Conservation (phyloP, 2,329 filamentous ascomycete species). For the Arthrobotrys megalospora region DNA sequence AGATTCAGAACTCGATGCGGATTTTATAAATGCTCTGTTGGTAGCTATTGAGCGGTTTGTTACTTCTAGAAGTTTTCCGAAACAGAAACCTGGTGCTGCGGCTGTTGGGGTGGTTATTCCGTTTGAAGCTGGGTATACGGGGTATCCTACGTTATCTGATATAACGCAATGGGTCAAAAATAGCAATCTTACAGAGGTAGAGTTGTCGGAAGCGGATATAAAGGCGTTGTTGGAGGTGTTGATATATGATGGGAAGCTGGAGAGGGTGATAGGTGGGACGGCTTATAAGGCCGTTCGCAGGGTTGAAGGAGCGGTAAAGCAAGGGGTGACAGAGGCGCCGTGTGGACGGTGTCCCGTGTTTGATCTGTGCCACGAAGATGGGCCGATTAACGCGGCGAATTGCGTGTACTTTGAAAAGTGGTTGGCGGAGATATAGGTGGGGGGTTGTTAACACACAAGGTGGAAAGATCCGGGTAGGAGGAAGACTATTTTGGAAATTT, state of each 20-base stretch:
- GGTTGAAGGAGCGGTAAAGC: constrained; percentile 68
- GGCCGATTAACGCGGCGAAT: constrained; percentile 88
- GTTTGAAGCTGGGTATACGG: constrained; percentile 77
- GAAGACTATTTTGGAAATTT: too few species aligned
- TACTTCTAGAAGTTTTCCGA: constrained; percentile 78
- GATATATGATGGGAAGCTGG: constrained; percentile 87
- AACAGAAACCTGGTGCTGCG: constrained; percentile 64
- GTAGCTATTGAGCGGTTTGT: constrained; percentile 81
- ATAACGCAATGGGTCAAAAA: constrained; percentile 84
- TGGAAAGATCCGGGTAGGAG: too few species aligned
- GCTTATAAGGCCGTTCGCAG: constrained; percentile 66
- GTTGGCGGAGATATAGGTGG: constrained; percentile 70
- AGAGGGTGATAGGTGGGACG: constrained; percentile 71
- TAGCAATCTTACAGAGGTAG: constrained; percentile 73
- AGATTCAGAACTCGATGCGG: constrained; percentile 88
- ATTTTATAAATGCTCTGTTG: constrained; percentile 84
- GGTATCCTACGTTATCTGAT: constrained; percentile 84
- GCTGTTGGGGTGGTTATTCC: constrained; percentile 9
- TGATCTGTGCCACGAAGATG: constrained; percentile 89
- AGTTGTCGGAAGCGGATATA: constrained; percentile 78
- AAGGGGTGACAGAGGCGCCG: constrained; percentile 87
- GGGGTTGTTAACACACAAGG: too few species aligned
- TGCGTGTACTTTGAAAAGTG: constrained; percentile 94
- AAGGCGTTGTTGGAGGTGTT: constrained; percentile 89
- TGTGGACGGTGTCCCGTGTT: constrained; percentile 95